Base-by-base conservation (phyloP, 2,329 filamentous ascomycete genomes). In the Colletotrichum endophyticum region DNA sequence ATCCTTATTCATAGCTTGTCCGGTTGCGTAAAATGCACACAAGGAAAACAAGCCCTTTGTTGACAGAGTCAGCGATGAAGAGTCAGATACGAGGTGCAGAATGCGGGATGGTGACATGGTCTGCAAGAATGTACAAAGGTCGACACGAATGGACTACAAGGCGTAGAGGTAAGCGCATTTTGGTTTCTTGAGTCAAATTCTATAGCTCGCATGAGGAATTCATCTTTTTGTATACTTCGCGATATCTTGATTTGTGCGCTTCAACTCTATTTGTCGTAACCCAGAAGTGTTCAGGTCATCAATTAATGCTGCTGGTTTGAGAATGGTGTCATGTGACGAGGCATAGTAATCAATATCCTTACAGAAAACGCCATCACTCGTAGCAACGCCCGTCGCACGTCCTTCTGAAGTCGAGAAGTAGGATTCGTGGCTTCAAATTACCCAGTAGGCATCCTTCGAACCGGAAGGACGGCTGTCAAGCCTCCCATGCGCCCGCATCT, bases 201-300 rank as follows among this genome's bases (percentile, higher is more conserved):
- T 13, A 1, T 22, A 22, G 44, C n/a, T 49, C 6, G 19, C 7
- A 22, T 13, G 11, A 49, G n/a, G 6, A 22, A 49, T 12, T 4
- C n/a, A 13, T 53, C 44, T 53, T 6, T 53, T 22, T 53, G 11
- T 53, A 12, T 0, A 53, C n/a, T 22, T 13, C 11, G n/a, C 4
- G 13, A 13, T 22, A 22, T 3, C 7, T 3, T 44, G 19, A 11
- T 2, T n/a, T n/a, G 19, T 1, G 19, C 9, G 8, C 19, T 44
- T 44, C 39, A 6, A 11, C 5, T 4, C 44, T 49, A 5, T n/a
- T 22, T n/a, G n/a, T 49, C n/a, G 5, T 49, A n/a, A 49, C 19
- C 22, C 12, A n/a, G n/a, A 6, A 22, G 3, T 22, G 3, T 1
- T 22, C n/a, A 22, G 0, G 1, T 22, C n/a, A 22, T 22, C n/a